Conservation (phyloP, 768 basidiomycete species). For the Scleroderma citrinum region DNA sequence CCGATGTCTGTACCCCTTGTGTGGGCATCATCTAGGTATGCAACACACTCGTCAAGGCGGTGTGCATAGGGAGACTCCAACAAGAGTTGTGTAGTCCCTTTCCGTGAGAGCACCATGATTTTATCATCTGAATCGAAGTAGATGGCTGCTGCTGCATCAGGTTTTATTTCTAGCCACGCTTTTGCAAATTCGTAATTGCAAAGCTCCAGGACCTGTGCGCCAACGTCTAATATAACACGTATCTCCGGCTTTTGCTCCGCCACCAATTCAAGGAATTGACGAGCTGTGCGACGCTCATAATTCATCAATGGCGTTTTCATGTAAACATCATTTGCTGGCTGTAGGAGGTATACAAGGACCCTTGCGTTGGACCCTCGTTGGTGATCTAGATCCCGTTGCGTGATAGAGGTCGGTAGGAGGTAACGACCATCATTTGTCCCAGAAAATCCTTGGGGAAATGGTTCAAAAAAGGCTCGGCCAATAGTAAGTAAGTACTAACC, state of each 20-base stretch:
- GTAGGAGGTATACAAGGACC: constrained; percentile 3
- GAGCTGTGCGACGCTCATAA: constrained; percentile 11
- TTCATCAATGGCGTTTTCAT: neutral
- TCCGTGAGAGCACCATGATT: neutral
- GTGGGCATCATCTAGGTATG: neutral
- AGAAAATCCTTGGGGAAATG: neutral
- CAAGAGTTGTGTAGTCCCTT: neutral
- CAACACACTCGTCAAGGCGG: neutral
- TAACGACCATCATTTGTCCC: neutral
- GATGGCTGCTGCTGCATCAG: neutral
- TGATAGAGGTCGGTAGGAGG: constrained; percentile 3
- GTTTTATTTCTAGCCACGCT: neutral
- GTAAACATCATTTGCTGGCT: neutral
- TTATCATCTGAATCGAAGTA: neutral
- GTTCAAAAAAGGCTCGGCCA: neutral
- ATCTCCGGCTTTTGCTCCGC: constrained; percentile 27
- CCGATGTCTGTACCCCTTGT: neutral
- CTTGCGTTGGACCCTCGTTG: neutral
- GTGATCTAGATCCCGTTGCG: constrained; percentile 16
- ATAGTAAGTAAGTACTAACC: constrained; percentile 3
- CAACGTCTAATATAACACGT: constrained; percentile 43
- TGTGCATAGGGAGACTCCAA: neutral
- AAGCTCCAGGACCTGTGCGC: constrained; percentile 44
- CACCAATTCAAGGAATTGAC: constrained; percentile 23
- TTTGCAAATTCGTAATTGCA: neutral